A percentile compares a stretch with the other conserved stretches of the same genome.
These are phyloP conservation scores for Penicillium sclerotiorum DNA, from an alignment of 2,329 filamentous ascomycete genomes.

Conservation along the genomic window DNA sequence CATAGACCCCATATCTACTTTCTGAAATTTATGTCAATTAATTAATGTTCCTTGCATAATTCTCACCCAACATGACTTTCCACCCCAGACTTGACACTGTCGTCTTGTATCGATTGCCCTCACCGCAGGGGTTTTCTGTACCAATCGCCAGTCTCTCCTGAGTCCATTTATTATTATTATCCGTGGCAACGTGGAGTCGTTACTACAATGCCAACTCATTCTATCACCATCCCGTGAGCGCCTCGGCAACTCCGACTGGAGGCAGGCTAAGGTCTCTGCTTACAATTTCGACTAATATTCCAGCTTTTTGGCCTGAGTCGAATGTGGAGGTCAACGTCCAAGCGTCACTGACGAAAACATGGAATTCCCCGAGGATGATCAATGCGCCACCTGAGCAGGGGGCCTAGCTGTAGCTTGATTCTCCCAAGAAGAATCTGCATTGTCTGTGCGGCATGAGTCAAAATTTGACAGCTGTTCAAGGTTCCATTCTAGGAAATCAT, in stretches of 20 bases:
- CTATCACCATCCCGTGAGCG: not conserved
- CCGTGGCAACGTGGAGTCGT: not conserved
- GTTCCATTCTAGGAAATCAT: not conserved
- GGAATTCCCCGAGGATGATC: slow-evolving; percentile 9
- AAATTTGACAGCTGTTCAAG: slow-evolving; percentile 19
- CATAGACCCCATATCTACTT: too few species aligned
- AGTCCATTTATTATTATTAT: not conserved
- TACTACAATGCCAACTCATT: not conserved
- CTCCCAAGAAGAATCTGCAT: slow-evolving; percentile 3
- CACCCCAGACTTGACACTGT: too few species aligned
- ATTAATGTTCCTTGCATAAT: too few species aligned
- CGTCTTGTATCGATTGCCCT: too few species aligned
- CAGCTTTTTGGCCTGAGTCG: not conserved
- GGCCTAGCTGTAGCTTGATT: not conserved
- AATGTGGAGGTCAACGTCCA: not conserved
- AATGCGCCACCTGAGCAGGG: slow-evolving; percentile 5
- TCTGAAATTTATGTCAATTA: too few species aligned
- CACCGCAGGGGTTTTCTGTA: too few species aligned
- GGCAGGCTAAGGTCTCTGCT: not conserved
- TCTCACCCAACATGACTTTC: too few species aligned
- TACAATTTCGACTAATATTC: not conserved
- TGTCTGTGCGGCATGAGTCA: slow-evolving; percentile 12
- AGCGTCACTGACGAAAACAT: slow-evolving; percentile 5
- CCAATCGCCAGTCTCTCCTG: too few species aligned
- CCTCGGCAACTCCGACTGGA: slow-evolving; percentile 8